Evolutionary conservation across 306 rosid species (phyloP), one percentile per base, ranked within the genome.

Genomic region (Prinsepia uniflora): DNA sequence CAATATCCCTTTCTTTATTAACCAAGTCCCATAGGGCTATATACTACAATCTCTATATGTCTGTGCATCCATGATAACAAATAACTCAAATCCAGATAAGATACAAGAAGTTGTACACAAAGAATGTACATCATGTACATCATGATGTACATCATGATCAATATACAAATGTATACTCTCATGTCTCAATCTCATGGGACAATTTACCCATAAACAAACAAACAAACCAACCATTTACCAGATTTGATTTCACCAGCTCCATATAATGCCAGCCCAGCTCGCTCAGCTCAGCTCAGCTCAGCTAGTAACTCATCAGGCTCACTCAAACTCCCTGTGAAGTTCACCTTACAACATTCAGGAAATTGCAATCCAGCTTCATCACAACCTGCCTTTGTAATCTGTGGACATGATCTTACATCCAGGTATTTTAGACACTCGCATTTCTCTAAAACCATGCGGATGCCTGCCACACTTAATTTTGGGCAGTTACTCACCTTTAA

Each of bases 341-440:
- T 91, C 69, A 91, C 91, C 81, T 82, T 86, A 65, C 96, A 94
- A 59, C 63, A 44, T 61, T 76, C 84, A 18, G 97, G 89, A 79
- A 94, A 89, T 76, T 63, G 85, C 78, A 91, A 71, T 65, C 92
- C 97, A 58, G 85, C 92, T 88, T 78, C 96, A 15, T 87, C 94
- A 8, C 87, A 87, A 69, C 79, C 86, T 6, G 83, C 94, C 88
- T 81, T 81, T 8, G 99, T 94, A 65, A 91, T 81, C 49, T 78
- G 84, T 0, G 95, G 95, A 80, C 99, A 91, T 22, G 96, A 84
- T 76, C 96, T 89, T 75, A 94, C 96, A 75, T 94, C 97, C 72
- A 94, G 81, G 78, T 90, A 94, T 63, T 91, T 83, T 55, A 91
- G 81, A 71, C 72, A 74, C 60, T 20, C 62, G 78, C 97, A 91